These are phyloP conservation scores for Rhizopogon vulgaris DNA, from an alignment of 768 basidiomycete species.

Conservation along the genomic window DNA sequence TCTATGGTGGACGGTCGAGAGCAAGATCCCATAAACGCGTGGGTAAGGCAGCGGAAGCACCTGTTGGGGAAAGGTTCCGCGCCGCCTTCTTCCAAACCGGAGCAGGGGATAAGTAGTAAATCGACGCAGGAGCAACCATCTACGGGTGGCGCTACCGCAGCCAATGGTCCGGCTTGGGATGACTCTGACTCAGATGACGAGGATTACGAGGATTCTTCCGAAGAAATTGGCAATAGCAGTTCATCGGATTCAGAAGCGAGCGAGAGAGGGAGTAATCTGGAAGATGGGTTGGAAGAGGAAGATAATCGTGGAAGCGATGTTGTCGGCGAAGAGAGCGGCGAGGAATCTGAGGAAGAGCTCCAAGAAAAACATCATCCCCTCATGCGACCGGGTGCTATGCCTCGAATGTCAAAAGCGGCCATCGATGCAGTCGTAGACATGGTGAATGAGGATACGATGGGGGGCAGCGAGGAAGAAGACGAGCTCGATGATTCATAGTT, in stretches of 20 bases:
- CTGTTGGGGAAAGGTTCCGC: slow-evolving; percentile 41
- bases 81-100: neutral
- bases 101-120: neutral
- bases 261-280: slow-evolving; percentile 14
- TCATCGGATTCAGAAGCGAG: slow-evolving; percentile 23
- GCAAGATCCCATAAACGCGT: slow-evolving; percentile 44
- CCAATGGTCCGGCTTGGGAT: slow-evolving; percentile 23
- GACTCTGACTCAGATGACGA: slow-evolving; percentile 30
- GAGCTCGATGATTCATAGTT: too few relatives aligned
- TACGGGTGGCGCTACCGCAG: slow-evolving; percentile 6
- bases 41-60: slow-evolving; percentile 55
- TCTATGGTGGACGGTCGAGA: slow-evolving; percentile 56
- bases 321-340: slow-evolving; percentile 30
- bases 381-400: slow-evolving; percentile 60
- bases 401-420: slow-evolving; percentile 59
- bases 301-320: slow-evolving; percentile 28
- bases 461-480: too few relatives aligned
- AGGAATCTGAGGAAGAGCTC: slow-evolving; percentile 32
- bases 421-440: slow-evolving; percentile 62
- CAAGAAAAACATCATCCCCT: slow-evolving; percentile 29
- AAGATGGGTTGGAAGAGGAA: slow-evolving; percentile 18
- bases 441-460: slow-evolving; percentile 43
- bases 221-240: slow-evolving; percentile 39
- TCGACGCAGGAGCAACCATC: neutral
- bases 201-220: slow-evolving; percentile 32